These are phyloP conservation scores for Marchantia paleacea DNA, from an alignment of 225 moss, liverwort and hornwort genomes.

Conservation along the genomic window DNA sequence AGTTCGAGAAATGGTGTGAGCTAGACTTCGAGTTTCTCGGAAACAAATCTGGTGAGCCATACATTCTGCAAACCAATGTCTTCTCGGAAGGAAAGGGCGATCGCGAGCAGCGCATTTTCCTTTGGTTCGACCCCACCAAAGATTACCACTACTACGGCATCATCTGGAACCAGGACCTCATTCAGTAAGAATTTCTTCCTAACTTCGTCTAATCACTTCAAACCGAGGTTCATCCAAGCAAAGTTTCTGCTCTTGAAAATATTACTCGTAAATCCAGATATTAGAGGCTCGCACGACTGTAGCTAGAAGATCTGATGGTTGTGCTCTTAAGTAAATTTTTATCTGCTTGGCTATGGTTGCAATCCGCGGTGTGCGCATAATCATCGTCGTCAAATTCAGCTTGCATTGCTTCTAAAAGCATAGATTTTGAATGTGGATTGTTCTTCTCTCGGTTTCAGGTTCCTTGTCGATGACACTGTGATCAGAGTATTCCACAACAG, in stretches of 20 bases:
- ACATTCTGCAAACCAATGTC: conserved; percentile 24
- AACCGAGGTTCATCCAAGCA: not conserved
- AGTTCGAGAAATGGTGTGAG: conserved; percentile 11
- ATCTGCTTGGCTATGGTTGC: not conserved
- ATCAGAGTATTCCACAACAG: conserved; percentile 62
- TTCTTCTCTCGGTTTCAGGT: conserved; percentile 31
- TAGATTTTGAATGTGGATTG: not conserved
- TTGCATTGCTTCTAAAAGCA: not conserved
- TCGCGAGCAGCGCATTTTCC: conserved; percentile 45
- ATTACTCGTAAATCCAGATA: not conserved
- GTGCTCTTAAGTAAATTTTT: not conserved
- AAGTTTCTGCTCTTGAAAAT: not conserved
- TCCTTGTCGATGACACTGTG: conserved; percentile 58
- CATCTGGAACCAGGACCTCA: conserved; percentile 57
- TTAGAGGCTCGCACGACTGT: not conserved
- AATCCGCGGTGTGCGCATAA: no score
- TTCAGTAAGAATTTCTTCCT: conserved; percentile 39
- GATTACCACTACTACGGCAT: conserved; percentile 57
- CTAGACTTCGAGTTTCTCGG: conserved; percentile 27
- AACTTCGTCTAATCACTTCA: not conserved
- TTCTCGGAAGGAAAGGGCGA: conserved; percentile 19
- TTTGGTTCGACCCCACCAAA: conserved; percentile 55
- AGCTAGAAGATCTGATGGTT: not conserved
- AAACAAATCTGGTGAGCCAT: conserved; percentile 6
- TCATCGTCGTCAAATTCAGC: not conserved